Evolutionary conservation across 78 protist genomes (phyloP).

Genomic region (Anaeramoeba ignava): DNA sequence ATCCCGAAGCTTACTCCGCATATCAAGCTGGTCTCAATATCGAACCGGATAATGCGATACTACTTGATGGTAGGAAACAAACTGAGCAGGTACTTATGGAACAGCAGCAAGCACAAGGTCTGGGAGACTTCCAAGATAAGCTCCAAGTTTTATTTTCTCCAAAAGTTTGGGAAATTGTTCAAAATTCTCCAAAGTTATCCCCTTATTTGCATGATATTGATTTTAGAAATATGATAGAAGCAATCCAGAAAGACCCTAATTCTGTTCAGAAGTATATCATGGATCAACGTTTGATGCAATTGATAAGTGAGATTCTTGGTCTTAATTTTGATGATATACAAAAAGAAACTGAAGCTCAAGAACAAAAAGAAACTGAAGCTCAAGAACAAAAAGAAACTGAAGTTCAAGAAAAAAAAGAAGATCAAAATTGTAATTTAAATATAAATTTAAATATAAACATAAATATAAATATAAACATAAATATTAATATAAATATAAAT

Average conservation of each 20-base stretch:
- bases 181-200: not conserved
- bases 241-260: not conserved
- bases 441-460: too few relatives aligned
- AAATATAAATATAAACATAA: too few relatives aligned
- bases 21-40: constrained; percentile 2
- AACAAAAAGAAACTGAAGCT: not conserved
- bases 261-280: not conserved
- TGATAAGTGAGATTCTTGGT: not conserved
- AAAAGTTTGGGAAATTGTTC: not conserved
- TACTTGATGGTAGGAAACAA: not conserved
- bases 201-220: not conserved
- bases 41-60: not conserved
- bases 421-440: too few relatives aligned
- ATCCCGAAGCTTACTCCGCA: not conserved
- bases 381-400: not conserved
- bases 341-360: not conserved
- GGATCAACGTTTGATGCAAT: not conserved
- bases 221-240: not conserved
- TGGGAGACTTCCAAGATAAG: not conserved
- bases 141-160: not conserved
- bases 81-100: not conserved
- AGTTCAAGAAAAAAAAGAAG: not conserved
- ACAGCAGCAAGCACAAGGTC: not conserved
- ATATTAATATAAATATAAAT: too few relatives aligned
- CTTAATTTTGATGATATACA: not conserved